Base-by-base conservation (phyloP, 2,329 filamentous ascomycete species). In the Coniella vitis region DNA sequence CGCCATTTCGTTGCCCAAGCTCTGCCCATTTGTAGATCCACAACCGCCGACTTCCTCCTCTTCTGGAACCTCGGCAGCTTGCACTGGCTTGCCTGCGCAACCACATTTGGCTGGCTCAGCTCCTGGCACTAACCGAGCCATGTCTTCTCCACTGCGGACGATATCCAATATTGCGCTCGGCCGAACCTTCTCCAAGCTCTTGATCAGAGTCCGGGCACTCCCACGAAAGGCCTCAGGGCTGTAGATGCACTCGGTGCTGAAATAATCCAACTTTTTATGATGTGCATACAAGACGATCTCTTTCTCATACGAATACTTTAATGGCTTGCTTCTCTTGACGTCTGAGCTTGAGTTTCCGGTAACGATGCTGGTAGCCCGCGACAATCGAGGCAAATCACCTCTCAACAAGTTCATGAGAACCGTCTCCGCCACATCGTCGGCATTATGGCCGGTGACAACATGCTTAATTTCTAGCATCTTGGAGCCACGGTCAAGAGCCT, bases 271-370 rank as follows among this genome's bases (percentile, higher is more conserved):
- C 65, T 90, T 90, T 68, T 93, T 95, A 72, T 98, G 90, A 63
- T 97, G 88, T 4, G 93, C 93, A 63, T 98, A 98, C 5, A 98
- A 75, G 16, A 98, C 93, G 57, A 98, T 98, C 64, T 98, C 93
- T 70, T 98, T 98, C 65, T 98, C 93, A 63, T 97, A 98, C 1
- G 91, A 90, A 65, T 97, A 98, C 66, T 98, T 97, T 39, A 98
- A 75, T 13, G 93, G 93, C 69, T 98, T 98, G 69, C 88, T 95
- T 56, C 93, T 80, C 71, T 95, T 94, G 56, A 96, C 91, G 53
- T 94, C 89, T 51, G 87, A 90, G n/a, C 76, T 79, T 29, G 82
- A 72, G 59, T 81, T 84, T 36, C 79, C 86, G 2, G 83, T 98
- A 13, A 97, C 75, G 58, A 98, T 97, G 57, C 82, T 93, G 2